Base-by-base conservation (phyloP, 2,329 filamentous ascomycete species). In the Sordariomycetes sp. region DNA sequence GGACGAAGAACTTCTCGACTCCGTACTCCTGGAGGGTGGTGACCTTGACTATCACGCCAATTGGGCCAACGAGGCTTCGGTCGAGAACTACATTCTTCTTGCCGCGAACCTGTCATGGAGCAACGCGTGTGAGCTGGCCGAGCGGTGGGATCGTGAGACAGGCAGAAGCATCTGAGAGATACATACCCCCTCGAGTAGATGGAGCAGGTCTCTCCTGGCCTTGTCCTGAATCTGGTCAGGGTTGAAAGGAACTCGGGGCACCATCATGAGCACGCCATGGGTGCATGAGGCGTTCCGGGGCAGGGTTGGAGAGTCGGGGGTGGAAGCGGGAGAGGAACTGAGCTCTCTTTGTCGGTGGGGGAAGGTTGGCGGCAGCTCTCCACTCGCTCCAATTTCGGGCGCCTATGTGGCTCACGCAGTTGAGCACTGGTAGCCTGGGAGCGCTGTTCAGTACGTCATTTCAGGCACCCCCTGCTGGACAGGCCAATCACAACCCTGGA, bases 1-100 rank as follows among this genome's bases (percentile, higher is more conserved):
- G 79, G 68, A 97, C 88, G 77, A 97, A 99, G 64, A 97, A 90
- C 72, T 96, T 96, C 72, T 97, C 92, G 64, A 99, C 92, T 34
- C 95, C 95, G 75, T 97, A 97, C 68, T 99, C 94, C 69, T 97
- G 90, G 18, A 97, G 81, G 11, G 89, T 93, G 24, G 93, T 93
- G 68, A 97, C 96, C 71, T 97, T 97, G 74, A 96, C 90, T 64
- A 99, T 87, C 60, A 93, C 81, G 60, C 92, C 90, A 64, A 99
- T 82, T 34, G 92, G 90, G 25, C 93, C 94, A 64, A 93, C 91
- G 65, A 99, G 80, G 66, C 86, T 87, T 72, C 88, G 89, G 71
- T 97, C 93, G 68, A 99, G 87, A 57, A 99, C 89, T 61, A 99
- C 79, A 68, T 97, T 97, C 80, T 99, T 99, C 83, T 97, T 99